These are phyloP conservation scores for Ophiostoma fasciatum DNA, from an alignment of 2,329 filamentous ascomycete genomes.

Conservation along the genomic window DNA sequence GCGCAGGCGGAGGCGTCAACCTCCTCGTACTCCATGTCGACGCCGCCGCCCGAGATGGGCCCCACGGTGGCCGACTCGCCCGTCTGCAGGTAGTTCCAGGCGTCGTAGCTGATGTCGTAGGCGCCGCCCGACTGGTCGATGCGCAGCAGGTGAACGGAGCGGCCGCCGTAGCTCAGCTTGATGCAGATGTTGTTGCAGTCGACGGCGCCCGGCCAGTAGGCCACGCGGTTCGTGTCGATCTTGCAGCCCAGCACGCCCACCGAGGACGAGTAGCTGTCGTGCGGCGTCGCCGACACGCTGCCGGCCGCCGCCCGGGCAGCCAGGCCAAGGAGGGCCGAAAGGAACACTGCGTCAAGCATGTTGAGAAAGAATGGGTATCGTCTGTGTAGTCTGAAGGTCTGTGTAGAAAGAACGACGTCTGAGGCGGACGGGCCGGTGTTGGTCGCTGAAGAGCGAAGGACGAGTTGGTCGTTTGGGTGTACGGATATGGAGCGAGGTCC, in stretches of 20 bases:
- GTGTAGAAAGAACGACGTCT: no score
- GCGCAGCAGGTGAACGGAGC: constrained; percentile 40
- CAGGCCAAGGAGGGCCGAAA: constrained; percentile 1
- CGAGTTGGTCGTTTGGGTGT: no score
- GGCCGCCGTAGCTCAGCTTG: constrained; percentile 32
- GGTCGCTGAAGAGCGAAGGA: no score
- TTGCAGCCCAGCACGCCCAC: constrained; percentile 45
- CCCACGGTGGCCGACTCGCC: constrained; percentile 31
- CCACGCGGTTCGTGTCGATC: constrained; percentile 44
- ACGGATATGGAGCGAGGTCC: no score
- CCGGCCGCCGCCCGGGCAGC: constrained; percentile 12
- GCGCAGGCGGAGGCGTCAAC: constrained; percentile 33
- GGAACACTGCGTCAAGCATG: no score
- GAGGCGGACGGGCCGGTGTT: no score
- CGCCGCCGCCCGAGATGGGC: constrained; percentile 33
- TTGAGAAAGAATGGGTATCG: no score
- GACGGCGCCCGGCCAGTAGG: constrained; percentile 41
- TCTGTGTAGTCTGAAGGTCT: no score
- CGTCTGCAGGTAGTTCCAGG: constrained; percentile 42
- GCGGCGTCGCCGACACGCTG: constrained; percentile 32
- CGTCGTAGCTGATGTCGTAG: constrained; percentile 44
- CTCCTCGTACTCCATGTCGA: constrained; percentile 34
- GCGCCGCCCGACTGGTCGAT: constrained; percentile 41
- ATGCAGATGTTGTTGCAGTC: constrained; percentile 43
- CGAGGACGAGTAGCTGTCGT: constrained; percentile 40